Evolutionary conservation across 1,284 basidiomycete species (phyloP).

Genomic region (Athelia sp.): DNA sequence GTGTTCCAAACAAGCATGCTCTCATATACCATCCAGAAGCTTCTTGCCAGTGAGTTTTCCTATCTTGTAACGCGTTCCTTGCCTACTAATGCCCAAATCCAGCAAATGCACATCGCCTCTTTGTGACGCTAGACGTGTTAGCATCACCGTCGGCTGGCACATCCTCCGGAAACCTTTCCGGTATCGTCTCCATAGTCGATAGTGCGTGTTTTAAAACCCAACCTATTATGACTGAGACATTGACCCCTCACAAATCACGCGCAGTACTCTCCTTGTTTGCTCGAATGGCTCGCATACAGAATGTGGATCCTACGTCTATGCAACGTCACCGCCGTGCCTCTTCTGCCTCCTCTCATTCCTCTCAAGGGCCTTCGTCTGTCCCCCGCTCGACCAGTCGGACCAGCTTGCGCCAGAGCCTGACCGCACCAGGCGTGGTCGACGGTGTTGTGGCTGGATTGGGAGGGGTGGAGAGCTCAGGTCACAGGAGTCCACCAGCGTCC

Average conservation of each 20-base stretch:
- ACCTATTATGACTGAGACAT: no score
- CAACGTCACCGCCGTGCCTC: slow-evolving; percentile 71
- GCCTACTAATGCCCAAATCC: slow-evolving; percentile 3
- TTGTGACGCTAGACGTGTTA: slow-evolving; percentile 59
- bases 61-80: background rate
- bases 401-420: slow-evolving; percentile 37
- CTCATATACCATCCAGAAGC: slow-evolving; percentile 67
- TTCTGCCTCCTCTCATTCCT: slow-evolving; percentile 54
- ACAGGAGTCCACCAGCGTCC: slow-evolving; percentile 1
- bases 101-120: slow-evolving; percentile 74
- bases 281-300: slow-evolving; percentile 59
- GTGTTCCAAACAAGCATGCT: slow-evolving; percentile 58
- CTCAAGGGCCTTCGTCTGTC: no score
- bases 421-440: no score
- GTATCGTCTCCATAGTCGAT: slow-evolving; percentile 75
- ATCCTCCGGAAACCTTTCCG: slow-evolving; percentile 51
- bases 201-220: slow-evolving; percentile 34
- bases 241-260: no score
- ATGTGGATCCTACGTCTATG: slow-evolving; percentile 69
- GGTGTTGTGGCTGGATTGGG: no score
- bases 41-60: slow-evolving; percentile 64
- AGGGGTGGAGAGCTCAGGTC: no score
- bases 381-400: slow-evolving; percentile 55
- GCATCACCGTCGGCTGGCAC: slow-evolving; percentile 38
- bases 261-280: slow-evolving; percentile 75